Base-by-base conservation (phyloP, 345 rosid genomes). In the Salix suchowensis region DNA sequence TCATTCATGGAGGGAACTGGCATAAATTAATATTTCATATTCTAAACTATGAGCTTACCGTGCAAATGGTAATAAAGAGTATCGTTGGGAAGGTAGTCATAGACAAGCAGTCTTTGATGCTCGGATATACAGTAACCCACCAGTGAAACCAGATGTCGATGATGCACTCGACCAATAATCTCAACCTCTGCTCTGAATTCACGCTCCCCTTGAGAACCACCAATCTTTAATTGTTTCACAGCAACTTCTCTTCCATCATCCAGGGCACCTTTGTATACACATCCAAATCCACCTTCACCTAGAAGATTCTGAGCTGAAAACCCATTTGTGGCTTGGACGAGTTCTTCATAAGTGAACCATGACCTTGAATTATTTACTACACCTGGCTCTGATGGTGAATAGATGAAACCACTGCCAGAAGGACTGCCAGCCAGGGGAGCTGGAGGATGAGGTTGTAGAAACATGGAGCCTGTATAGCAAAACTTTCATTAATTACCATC, bases 231-330 rank as follows among this genome's bases (percentile, higher is more conserved):
- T 85, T 96, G 98, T 79, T 96, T 96, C 58, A 96, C 99, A 32
- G 99, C 99, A 67, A 93, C 87, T 75, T 89, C 96, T 84, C 95
- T 89, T 76, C 92, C 94, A 74, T 96, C 97, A 23, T 84, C 65
- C 67, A 96, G 86, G 69, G 86, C 70, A 11, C 99, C 99, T 92
- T 93, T 96, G 83, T 93, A 92, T 30, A 96, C 99, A 84, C 97
- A 89, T 39, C 99, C 99, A 85, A 96, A 96, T 36, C 99, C 99
- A 79, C 99, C 99, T 90, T 96, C 97, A 67, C 99, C 99, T 67
- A 96, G 82, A 79, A 90, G 93, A 85, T 96, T 93, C 71, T 83
- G 83, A 13, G 76, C 78, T 0, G 98, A 90, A 85, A 93, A 96
- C 40, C 91, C 89, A 81, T 85, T 78, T 12, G 98, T 93, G 32